Base-by-base conservation (phyloP, 441 rosid species). In the Pelargonium fulgidum region DNA sequence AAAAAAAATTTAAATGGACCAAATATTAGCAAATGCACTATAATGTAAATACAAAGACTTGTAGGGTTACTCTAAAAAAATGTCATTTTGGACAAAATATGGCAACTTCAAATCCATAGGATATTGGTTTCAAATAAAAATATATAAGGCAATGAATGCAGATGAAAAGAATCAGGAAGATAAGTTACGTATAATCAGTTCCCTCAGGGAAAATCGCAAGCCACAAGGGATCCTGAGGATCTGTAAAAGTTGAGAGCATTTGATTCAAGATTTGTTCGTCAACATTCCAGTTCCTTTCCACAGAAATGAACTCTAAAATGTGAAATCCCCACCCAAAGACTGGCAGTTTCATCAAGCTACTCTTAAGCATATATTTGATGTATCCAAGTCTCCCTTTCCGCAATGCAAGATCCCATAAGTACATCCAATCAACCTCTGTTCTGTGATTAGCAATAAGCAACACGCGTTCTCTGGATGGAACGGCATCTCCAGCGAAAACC, bases 391-490 rank as follows among this genome's bases (percentile, higher is more conserved):
- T 75, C 2, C 89, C 92, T 74, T 92, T 94, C 24, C 98, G 80
- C 87, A 90, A 75, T 4, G 98, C 99, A 54, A 94, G 86, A 75
- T 92, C 81, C 99, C 99, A 94, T 74, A 92, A 39, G 81, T 92
- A 94, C 99, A 94, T 94, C 98, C 98, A 94, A 81, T 89, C 98
- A 9, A 92, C 97, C 78, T 92, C 99, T 7, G 98, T 94, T 81
- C 92, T 87, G 79, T 94, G 97, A 75, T 94, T 94, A 47, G 96
- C 82, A 69, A 94, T 84, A 29, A 94, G 83, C 79, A 94, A 68
- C 45, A 87, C 91, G 48, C 92, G 91, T 77, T 87, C 96, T 71
- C 79, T 77, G 3, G 66, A 71, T 0, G 92, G 96, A 52, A 86
- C 80, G 52, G 39, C 61, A 70, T 94, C 96, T 67, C 99, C 98